These are phyloP conservation scores for Pseudogymnoascus sp. DNA, from an alignment of 2,329 filamentous ascomycete species.

Conservation along the genomic window DNA sequence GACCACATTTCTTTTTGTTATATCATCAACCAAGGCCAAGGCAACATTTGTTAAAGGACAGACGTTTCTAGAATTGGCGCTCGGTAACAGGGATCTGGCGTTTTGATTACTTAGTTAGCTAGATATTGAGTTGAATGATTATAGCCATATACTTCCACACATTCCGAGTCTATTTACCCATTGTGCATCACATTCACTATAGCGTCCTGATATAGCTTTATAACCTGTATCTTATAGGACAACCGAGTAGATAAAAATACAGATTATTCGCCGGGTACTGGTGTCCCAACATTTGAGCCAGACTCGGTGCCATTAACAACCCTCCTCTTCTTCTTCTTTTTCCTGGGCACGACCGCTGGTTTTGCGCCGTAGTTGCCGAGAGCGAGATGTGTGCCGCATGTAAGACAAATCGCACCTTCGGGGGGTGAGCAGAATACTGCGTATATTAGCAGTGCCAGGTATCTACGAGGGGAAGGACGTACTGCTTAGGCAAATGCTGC, in stretches of 20 bases:
- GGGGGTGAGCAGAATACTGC: conserved; percentile 64
- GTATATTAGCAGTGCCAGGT: conserved; percentile 13
- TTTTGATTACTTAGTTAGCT: neutral
- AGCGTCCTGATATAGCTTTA: conserved; percentile 26
- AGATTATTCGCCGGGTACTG: conserved; percentile 32
- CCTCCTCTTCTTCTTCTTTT: conserved; percentile 71
- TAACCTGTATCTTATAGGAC: neutral
- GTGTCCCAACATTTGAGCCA: conserved; percentile 51
- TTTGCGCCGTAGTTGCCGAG: conserved; percentile 67
- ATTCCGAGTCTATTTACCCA: neutral
- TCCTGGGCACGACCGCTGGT: conserved; percentile 63
- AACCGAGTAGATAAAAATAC: neutral
- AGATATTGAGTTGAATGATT: neutral
- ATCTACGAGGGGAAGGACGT: conserved; percentile 23
- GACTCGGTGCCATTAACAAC: conserved; percentile 42
- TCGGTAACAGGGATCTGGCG: conserved; percentile 17
- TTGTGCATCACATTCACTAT: conserved; percentile 24
- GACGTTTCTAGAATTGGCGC: conserved; percentile 35
- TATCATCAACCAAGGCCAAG: conserved; percentile 16
- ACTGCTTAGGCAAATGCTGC: conserved; percentile 89
- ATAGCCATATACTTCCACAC: neutral
- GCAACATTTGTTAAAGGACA: conserved; percentile 26
- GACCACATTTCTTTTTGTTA: conserved; percentile 30
- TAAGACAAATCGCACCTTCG: conserved; percentile 62
- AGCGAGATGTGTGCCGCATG: conserved; percentile 71